These are phyloP conservation scores for Golubevia sp. DNA, from an alignment of 1,284 basidiomycete genomes.

Conservation along the genomic window DNA sequence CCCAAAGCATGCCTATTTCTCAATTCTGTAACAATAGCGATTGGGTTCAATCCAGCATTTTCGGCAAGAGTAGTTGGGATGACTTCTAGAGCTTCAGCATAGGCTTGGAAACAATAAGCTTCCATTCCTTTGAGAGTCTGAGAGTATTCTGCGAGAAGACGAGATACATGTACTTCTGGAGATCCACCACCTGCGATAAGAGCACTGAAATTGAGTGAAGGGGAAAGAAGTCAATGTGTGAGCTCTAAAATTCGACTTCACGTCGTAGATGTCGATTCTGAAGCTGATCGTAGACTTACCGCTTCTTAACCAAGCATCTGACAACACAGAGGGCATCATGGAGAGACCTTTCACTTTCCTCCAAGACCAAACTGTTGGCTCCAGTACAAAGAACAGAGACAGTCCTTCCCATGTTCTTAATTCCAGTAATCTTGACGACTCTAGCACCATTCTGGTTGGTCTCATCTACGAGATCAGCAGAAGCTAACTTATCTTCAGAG, in stretches of 20 bases:
- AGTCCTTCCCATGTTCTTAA: slow-evolving; percentile 92
- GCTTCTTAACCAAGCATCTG: slow-evolving; percentile 96
- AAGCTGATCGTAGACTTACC: slow-evolving; percentile 66
- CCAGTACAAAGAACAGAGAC: slow-evolving; percentile 96
- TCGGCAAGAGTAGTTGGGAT: slow-evolving; percentile 98
- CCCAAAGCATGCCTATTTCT: slow-evolving; percentile 95
- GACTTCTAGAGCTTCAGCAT: slow-evolving; percentile 95
- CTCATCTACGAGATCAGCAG: slow-evolving; percentile 95
- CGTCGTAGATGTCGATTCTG: neutral
- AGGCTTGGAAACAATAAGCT: slow-evolving; percentile 98
- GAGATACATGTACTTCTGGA: slow-evolving; percentile 97
- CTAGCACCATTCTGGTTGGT: slow-evolving; percentile 81
- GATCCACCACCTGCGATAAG: slow-evolving; percentile 96
- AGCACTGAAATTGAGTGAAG: slow-evolving; percentile 68
- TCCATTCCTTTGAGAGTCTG: slow-evolving; percentile 97
- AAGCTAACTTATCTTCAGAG: slow-evolving; percentile 97
- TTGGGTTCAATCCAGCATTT: slow-evolving; percentile 97
- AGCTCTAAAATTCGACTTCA: slow-evolving; percentile 6
- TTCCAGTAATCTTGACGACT: slow-evolving; percentile 91
- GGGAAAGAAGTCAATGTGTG: slow-evolving; percentile 6
- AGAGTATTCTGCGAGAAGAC: slow-evolving; percentile 85
- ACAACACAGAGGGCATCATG: slow-evolving; percentile 99
- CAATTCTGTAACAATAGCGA: slow-evolving; percentile 96
- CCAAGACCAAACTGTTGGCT: slow-evolving; percentile 88
- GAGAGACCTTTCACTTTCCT: slow-evolving; percentile 94